Evolutionary conservation across 2,329 filamentous ascomycete species (phyloP).

Genomic region (Stagonosporopsis vannaccii): DNA sequence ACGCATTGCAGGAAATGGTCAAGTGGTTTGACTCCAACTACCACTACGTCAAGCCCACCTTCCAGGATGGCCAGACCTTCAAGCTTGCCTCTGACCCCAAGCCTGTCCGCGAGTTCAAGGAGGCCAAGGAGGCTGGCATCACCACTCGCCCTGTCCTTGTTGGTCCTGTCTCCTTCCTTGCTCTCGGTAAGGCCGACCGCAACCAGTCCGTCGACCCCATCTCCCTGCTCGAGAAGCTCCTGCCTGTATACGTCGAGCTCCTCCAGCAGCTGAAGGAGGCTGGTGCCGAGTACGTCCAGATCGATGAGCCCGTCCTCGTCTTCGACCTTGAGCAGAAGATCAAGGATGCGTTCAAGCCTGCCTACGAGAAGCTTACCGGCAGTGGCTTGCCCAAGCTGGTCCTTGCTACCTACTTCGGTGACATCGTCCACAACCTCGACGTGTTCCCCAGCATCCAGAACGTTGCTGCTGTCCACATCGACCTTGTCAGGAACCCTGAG

Average conservation of each 20-base stretch:
- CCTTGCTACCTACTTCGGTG: constrained; percentile 98
- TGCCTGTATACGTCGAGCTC: constrained; percentile 94
- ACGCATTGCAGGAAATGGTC: constrained; percentile 81
- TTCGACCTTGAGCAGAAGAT: constrained; percentile 88
- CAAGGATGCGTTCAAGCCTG: constrained; percentile 97
- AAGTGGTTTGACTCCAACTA: constrained; percentile 99
- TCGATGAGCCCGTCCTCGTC: constrained; percentile 96
- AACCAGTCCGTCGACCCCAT: constrained; percentile 92
- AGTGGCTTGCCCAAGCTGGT: constrained; percentile 85
- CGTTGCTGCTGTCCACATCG: constrained; percentile 87
- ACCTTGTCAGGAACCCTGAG: constrained; percentile 97
- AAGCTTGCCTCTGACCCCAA: constrained; percentile 87
- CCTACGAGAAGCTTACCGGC: constrained; percentile 88
- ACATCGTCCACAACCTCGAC: constrained; percentile 99
- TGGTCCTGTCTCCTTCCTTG: constrained; percentile 96
- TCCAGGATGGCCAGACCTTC: constrained; percentile 97
- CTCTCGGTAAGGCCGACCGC: constrained; percentile 98
- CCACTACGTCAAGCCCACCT: constrained; percentile 99
- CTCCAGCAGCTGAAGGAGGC: constrained; percentile 92
- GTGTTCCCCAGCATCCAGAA: constrained; percentile 75
- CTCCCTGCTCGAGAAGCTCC: constrained; percentile 87
- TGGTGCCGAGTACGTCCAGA: constrained; percentile 95
- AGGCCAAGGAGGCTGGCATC: constrained; percentile 98
- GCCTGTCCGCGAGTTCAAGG: constrained; percentile 91
- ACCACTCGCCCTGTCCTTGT: constrained; percentile 91